A percentile compares a stretch with the other conserved stretches of the same genome.
Evolutionary conservation across 176 grass and related monocot genomes (phyloP).

Genomic region (Echinochloa phyllopogon): DNA sequence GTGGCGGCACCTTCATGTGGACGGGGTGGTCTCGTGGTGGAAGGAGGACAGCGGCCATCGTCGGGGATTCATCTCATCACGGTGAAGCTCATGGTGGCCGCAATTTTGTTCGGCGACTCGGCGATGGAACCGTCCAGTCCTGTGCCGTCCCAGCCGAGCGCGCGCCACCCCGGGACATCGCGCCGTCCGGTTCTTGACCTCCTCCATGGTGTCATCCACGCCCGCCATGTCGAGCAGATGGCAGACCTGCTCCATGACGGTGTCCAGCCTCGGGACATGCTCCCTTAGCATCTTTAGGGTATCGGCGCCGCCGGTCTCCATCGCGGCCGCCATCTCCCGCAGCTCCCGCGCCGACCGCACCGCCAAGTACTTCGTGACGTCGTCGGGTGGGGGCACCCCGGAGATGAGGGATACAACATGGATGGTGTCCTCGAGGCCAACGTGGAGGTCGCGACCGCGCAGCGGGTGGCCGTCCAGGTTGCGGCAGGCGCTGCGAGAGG

Average conservation of each 20-base stretch:
- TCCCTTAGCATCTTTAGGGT: not conserved
- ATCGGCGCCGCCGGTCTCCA: not conserved
- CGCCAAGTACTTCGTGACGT: constrained; percentile 30
- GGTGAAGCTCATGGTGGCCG: no score
- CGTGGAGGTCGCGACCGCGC: not conserved
- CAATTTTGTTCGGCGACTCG: no score
- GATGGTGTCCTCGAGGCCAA: constrained; percentile 38
- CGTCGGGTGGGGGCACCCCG: not conserved
- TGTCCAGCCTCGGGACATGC: constrained; percentile 9
- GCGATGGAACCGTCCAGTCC: no score
- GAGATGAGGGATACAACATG: constrained; percentile 18
- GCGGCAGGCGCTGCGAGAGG: constrained; percentile 35
- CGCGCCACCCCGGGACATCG: no score
- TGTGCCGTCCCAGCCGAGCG: no score
- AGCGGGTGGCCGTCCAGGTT: constrained; percentile 34
- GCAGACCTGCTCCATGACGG: not conserved
- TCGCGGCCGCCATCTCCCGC: not conserved
- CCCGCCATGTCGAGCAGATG: no score
- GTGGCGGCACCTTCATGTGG: no score
- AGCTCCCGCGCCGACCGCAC: not conserved
- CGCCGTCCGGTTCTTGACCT: not conserved
- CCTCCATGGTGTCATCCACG: constrained; percentile 1
- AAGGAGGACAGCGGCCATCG: no score
- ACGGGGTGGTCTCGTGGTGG: no score
- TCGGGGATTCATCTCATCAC: no score